Percentiles rank a stretch among this genome's conserved stretches.
These are phyloP conservation scores for Cydonia oblonga DNA, from an alignment of 331 rosid genomes.

Conservation along the genomic window DNA sequence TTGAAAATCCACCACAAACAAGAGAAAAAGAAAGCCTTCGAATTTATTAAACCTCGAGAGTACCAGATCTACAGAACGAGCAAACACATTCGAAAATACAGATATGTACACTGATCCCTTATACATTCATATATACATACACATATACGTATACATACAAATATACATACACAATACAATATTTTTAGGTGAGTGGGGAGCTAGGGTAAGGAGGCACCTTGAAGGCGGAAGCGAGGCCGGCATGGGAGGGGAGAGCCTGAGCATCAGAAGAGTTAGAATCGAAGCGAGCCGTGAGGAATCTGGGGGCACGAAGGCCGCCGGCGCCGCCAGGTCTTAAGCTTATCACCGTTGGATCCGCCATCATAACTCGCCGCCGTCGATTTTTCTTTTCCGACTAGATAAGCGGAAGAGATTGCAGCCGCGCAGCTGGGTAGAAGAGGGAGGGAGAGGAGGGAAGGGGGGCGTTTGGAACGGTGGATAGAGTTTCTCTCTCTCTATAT, in stretches of 20 bases:
- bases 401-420: background rate
- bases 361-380: background rate
- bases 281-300: background rate
- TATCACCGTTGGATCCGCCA: slow-evolving; percentile 15
- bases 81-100: background rate
- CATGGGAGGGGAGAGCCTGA: background rate
- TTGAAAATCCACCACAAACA: background rate
- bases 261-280: background rate
- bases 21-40: background rate
- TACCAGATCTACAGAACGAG: background rate
- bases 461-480: background rate
- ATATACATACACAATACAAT: background rate
- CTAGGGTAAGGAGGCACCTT: background rate
- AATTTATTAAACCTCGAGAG: background rate
- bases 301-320: background rate
- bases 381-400: background rate
- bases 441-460: background rate
- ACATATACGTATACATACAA: background rate
- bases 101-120: background rate
- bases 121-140: too few relatives aligned
- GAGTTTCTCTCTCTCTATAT: slow-evolving; percentile 3
- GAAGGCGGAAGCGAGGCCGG: background rate
- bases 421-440: background rate
- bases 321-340: slow-evolving; percentile 17
- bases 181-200: background rate